Conservation (phyloP, 257 asterid genomes). For the Nicotiana attenuata region DNA sequence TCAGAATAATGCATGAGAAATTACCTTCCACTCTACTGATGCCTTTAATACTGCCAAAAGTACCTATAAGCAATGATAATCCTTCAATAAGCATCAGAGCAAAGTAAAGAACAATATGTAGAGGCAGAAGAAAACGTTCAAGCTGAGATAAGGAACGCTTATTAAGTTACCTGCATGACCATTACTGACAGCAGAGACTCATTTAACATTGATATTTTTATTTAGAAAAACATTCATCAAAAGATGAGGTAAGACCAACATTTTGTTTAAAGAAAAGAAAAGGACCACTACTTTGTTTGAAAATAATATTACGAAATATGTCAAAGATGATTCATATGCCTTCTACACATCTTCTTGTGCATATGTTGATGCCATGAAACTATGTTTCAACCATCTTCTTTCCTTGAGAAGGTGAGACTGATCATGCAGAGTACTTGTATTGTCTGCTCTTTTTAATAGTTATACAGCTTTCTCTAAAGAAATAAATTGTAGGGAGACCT, state of each 20-base stretch:
- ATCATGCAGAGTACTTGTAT: not conserved
- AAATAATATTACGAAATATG: not conserved
- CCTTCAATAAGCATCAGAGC: slow-evolving; percentile 2
- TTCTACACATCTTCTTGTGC: not conserved
- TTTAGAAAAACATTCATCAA: not conserved
- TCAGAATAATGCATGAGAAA: not conserved
- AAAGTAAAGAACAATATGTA: not conserved
- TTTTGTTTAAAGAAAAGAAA: not conserved
- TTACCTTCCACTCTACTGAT: slow-evolving; percentile 29
- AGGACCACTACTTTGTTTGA: not conserved
- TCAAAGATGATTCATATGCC: not conserved
- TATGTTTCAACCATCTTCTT: not conserved
- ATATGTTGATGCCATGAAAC: not conserved
- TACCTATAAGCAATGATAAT: slow-evolving; percentile 16
- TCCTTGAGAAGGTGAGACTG: not conserved
- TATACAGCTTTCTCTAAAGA: not conserved
- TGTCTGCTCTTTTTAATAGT: not conserved
- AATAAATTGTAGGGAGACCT: not conserved
- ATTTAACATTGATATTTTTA: not conserved
- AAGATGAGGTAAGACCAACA: not conserved
- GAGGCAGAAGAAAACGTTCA: not conserved
- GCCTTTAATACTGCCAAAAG: slow-evolving; percentile 17
- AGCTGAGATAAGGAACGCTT: not conserved
- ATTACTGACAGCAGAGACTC: not conserved
- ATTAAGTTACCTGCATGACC: not conserved